Conservation (phyloP, 768 basidiomycete genomes). For the Suillus fuscotomentosus region DNA sequence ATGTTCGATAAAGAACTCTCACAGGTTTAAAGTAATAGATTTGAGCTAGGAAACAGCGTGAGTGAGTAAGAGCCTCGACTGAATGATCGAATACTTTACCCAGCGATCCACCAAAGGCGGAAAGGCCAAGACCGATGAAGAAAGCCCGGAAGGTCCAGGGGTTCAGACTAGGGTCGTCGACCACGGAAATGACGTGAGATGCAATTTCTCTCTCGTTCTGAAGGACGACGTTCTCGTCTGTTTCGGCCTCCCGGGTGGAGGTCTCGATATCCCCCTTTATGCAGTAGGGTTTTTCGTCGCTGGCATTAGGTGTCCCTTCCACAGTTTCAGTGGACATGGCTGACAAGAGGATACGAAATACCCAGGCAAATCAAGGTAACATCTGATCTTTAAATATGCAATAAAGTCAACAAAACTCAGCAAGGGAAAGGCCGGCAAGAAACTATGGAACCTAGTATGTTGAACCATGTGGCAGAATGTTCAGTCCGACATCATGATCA, state of each 20-base stretch:
- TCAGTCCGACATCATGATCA: neutral
- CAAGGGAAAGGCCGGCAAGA: neutral
- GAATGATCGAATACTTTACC: conserved; percentile 25
- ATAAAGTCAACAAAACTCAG: neutral
- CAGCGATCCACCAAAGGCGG: conserved; percentile 50
- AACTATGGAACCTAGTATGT: neutral
- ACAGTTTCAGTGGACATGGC: conserved; percentile 6
- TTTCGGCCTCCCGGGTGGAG: conserved; percentile 2
- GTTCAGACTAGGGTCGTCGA: conserved; percentile 29
- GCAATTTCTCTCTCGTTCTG: conserved; percentile 46
- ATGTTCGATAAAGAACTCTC: conserved; percentile 7
- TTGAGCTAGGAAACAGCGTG: conserved; percentile 35
- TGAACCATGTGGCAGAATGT: neutral
- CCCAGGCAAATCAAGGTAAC: neutral
- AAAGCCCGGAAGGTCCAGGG: conserved; percentile 43
- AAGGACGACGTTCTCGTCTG: conserved; percentile 24
- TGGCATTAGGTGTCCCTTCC: conserved; percentile 2
- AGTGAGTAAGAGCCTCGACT: conserved; percentile 9
- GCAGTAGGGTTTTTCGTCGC: conserved; percentile 23
- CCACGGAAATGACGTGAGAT: conserved; percentile 45
- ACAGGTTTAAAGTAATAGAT: conserved; percentile 65
- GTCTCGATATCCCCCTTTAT: conserved; percentile 35
- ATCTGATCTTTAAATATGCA: neutral
- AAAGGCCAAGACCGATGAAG: conserved; percentile 50
- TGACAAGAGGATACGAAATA: neutral